Evolutionary conservation across 805 yeast species (phyloP), one percentile per base, ranked within the genome.

Genomic region (Myxozyma lipomycoides): DNA sequence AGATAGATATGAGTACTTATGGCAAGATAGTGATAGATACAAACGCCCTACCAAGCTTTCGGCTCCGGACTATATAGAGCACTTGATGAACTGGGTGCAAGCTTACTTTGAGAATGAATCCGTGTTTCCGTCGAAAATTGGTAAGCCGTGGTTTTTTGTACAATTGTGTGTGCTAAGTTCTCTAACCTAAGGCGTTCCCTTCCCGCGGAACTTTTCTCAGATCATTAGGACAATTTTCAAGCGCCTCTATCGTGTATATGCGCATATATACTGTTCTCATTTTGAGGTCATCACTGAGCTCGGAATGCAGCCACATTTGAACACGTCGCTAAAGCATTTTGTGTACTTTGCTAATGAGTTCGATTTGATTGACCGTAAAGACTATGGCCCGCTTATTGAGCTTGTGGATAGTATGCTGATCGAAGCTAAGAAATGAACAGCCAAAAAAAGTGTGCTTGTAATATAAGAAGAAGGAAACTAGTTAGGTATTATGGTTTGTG

Each of bases 211-310:
- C 59, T 90, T 95, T 62, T 81, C 82, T 21, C 76, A 82, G 5
- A 76, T 87, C 55, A 86, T 88, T 40, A 84, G 82, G 62, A 90
- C 95, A 18, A 87, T 93, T 42, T 80, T 93, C 75, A 88, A 91
- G 69, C 78, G 98, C 59, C 73, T 93, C 45, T 93, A 90, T 69
- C 78, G 98, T 66, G 89, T 93, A 2, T 93, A 93, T 64, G 98
- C 98, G 1, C 99, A 93, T 70, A 86, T 93, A 40, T 93, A 93
- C 69, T 93, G 98, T 65, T 98, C 93, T 65, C 99, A 93, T 67
- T 91, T 93, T 68, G 96, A 89, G 65, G 96, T 91, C 68, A 86
- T 93, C 50, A 79, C 89, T 37, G 98, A 90, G 66, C 74, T 93
- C 60, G 96, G 96, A 1, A 73, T 91, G 61, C 96, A 90, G 67